Evolutionary conservation across 2,329 filamentous ascomycete species (phyloP).

Genomic region (Beauveria rudraprayagi): DNA sequence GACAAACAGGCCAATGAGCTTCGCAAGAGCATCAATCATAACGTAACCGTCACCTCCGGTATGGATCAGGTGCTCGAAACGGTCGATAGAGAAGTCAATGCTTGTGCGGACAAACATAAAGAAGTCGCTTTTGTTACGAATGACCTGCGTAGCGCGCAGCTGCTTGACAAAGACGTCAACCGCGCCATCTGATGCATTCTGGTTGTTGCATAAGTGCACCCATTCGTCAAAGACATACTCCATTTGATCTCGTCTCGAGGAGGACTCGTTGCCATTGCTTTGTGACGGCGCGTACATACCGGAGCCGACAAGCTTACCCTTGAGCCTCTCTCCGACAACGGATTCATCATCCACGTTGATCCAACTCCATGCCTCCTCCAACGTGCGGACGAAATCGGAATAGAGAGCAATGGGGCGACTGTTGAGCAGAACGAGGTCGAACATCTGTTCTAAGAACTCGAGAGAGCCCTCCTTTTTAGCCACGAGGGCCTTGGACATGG

Average conservation of each 20-base stretch:
- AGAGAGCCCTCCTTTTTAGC: conserved; percentile 64
- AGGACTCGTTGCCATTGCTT: conserved; percentile 41
- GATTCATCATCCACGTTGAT: conserved; percentile 64
- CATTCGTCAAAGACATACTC: conserved; percentile 96
- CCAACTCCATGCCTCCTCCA: conserved; percentile 77
- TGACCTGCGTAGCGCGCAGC: conserved; percentile 64
- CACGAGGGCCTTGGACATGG: conserved; percentile 64
- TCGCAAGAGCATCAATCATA: conserved; percentile 72
- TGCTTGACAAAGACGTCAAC: conserved; percentile 74
- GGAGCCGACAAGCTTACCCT: conserved; percentile 48
- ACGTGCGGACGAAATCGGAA: conserved; percentile 75
- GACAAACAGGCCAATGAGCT: conserved; percentile 69
- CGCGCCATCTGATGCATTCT: conserved; percentile 65
- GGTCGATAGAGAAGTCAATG: conserved; percentile 69
- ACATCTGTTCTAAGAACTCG: conserved; percentile 69
- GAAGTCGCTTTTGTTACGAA: conserved; percentile 68
- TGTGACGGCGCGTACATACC: conserved; percentile 29
- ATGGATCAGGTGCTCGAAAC: conserved; percentile 65
- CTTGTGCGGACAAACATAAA: conserved; percentile 72
- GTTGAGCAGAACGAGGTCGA: conserved; percentile 71
- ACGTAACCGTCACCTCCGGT: conserved; percentile 50
- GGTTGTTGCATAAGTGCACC: conserved; percentile 72
- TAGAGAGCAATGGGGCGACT: conserved; percentile 71
- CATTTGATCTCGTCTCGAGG: conserved; percentile 68
- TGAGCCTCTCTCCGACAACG: conserved; percentile 59